Evolutionary conservation across 2,329 filamentous ascomycete species (phyloP).

Genomic region (Didymella glomerata): DNA sequence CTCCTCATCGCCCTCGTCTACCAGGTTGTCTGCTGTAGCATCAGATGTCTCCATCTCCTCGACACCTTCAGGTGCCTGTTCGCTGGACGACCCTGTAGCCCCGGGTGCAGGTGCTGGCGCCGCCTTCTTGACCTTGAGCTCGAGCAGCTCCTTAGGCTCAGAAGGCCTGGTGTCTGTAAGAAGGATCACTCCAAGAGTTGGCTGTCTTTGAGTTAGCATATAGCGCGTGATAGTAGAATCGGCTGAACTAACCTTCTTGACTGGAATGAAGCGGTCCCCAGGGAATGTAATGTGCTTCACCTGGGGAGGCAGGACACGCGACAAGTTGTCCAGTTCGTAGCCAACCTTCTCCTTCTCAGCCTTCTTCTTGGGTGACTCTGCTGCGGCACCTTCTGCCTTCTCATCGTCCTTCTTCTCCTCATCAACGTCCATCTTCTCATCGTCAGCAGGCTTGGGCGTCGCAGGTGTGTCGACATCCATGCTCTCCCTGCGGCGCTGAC

Average conservation of each 20-base stretch:
- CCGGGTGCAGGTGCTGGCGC: constrained; percentile 57
- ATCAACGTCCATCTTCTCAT: constrained; percentile 85
- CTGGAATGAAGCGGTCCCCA: constrained; percentile 88
- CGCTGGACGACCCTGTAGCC: constrained; percentile 49
- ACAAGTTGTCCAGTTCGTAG: constrained; percentile 97
- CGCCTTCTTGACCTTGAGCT: constrained; percentile 89
- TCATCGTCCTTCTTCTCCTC: constrained; percentile 60
- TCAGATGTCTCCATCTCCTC: constrained; percentile 8
- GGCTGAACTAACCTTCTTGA: constrained; percentile 74
- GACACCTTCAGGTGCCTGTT: constrained; percentile 57
- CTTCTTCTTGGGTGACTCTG: constrained; percentile 80
- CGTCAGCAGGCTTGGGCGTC: constrained; percentile 71
- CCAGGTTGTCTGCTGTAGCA: constrained; percentile 68
- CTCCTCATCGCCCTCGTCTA: constrained; percentile 86
- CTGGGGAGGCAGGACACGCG: constrained; percentile 87
- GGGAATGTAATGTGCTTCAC: constrained; percentile 96
- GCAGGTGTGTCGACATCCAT: constrained; percentile 92
- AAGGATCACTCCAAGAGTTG: constrained; percentile 92
- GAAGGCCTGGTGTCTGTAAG: constrained; percentile 83
- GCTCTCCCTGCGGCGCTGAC: constrained; percentile 85
- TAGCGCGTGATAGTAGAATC: not conserved
- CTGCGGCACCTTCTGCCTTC: constrained; percentile 62
- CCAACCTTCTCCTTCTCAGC: constrained; percentile 95
- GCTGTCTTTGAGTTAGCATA: constrained; percentile 60
- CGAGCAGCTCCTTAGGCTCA: constrained; percentile 81